These are phyloP conservation scores for Ocimum tenuiflorum DNA, from an alignment of 257 asterid genomes.

Conservation along the genomic window DNA sequence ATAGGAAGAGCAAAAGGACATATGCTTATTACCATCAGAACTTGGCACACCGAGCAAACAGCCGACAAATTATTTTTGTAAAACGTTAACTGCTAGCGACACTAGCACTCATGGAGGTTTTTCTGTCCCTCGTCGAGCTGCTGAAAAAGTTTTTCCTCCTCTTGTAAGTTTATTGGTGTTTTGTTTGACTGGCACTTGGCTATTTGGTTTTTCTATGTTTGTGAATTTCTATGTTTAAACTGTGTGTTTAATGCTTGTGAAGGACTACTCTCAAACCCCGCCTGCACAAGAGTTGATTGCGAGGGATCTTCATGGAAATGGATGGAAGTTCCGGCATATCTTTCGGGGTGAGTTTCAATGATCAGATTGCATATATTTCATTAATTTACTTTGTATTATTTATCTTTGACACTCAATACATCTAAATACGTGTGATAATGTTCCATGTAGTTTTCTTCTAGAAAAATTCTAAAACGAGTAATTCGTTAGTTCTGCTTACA, in stretches of 20 bases:
- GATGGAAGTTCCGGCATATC: slow-evolving; percentile 88
- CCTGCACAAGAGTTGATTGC: slow-evolving; percentile 83
- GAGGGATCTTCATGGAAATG: slow-evolving; percentile 89
- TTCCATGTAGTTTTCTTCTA: too few relatives aligned
- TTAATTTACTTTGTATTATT: neutral
- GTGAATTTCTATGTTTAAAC: neutral
- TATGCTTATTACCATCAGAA: slow-evolving; percentile 74
- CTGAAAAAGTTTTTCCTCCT: slow-evolving; percentile 93
- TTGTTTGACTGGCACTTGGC: neutral
- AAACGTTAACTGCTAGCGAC: slow-evolving; percentile 83
- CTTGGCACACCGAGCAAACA: slow-evolving; percentile 80
- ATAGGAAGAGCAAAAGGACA: slow-evolving; percentile 90
- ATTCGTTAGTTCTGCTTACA: too few relatives aligned
- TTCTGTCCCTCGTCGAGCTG: slow-evolving; percentile 92
- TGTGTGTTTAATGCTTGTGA: slow-evolving; percentile 2
- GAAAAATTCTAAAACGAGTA: too few relatives aligned
- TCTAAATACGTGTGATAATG: neutral
- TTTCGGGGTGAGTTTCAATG: slow-evolving; percentile 72
- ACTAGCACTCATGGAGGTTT: slow-evolving; percentile 96
- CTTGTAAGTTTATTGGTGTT: slow-evolving; percentile 43
- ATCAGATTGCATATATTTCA: neutral
- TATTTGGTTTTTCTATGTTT: neutral
- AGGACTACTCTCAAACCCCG: slow-evolving; percentile 88
- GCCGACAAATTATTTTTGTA: slow-evolving; percentile 79
- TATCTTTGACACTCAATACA: neutral